A percentile compares a stretch with the other conserved stretches of the same genome.
Evolutionary conservation across 768 basidiomycete species (phyloP).

Genomic region (Boletus insuetus): DNA sequence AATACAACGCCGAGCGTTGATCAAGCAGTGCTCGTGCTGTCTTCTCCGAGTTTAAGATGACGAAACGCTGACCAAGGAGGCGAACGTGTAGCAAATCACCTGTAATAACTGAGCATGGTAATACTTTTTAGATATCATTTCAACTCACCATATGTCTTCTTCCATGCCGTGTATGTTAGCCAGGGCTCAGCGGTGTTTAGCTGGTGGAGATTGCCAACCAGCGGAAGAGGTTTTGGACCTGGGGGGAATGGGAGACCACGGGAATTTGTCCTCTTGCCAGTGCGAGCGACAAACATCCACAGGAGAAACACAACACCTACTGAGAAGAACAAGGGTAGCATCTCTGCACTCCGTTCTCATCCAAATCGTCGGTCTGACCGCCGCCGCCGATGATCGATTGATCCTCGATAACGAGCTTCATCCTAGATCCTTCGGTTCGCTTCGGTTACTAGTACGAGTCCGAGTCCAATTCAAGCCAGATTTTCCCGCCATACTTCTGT

Average conservation of each 20-base stretch:
- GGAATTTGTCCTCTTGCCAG: background rate
- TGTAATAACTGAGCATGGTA: slow-evolving; percentile 1
- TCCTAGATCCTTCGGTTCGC: too few relatives aligned
- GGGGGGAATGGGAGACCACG: slow-evolving; percentile 23
- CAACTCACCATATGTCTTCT: slow-evolving; percentile 30
- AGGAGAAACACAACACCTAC: slow-evolving; percentile 1
- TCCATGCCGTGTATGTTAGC: slow-evolving; percentile 36
- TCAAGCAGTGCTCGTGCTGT: slow-evolving; percentile 24
- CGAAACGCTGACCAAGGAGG: slow-evolving; percentile 23
- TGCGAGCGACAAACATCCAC: slow-evolving; percentile 1
- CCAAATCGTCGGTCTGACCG: too few relatives aligned
- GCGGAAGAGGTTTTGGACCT: slow-evolving; percentile 31
- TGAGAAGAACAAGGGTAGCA: background rate
- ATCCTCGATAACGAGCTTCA: too few relatives aligned
- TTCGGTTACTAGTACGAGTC: too few relatives aligned
- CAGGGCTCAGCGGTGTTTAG: slow-evolving; percentile 31
- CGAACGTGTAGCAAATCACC: slow-evolving; percentile 23
- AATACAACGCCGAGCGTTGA: slow-evolving; percentile 28
- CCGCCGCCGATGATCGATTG: too few relatives aligned
- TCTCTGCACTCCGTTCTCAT: too few relatives aligned
- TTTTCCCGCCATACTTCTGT: too few relatives aligned
- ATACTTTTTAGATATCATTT: background rate
- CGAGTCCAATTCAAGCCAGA: too few relatives aligned
- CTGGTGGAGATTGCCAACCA: slow-evolving; percentile 28
- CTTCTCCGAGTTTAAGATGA: slow-evolving; percentile 30